phyloP scores from a whole-genome alignment of 192 early-diverging fungal genomes.

The Backusella tarrabulga region DNA sequence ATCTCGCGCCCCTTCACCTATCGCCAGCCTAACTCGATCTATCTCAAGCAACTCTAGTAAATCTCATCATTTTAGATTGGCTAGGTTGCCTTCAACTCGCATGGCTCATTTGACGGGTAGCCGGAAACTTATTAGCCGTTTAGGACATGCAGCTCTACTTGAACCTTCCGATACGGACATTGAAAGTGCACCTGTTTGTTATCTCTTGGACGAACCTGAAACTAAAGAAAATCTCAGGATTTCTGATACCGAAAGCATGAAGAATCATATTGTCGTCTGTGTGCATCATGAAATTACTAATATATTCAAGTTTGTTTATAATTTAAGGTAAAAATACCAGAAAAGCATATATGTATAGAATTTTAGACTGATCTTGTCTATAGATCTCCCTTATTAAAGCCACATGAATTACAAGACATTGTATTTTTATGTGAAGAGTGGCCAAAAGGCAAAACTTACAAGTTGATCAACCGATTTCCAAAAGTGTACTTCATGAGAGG shows the following conservation, averaged over 20 bases:
- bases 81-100: constrained; percentile 13
- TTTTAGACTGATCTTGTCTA: not conserved
- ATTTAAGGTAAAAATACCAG: constrained; percentile 14
- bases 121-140: constrained; percentile 15
- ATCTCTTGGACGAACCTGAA: constrained; percentile 21
- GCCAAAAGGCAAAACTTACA: constrained; percentile 39
- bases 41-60: not conserved
- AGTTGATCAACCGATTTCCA: constrained; percentile 43
- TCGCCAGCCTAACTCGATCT: not conserved
- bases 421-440: constrained; percentile 39
- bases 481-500: constrained; percentile 48
- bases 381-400: constrained; percentile 39
- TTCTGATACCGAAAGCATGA: constrained; percentile 18
- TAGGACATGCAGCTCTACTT: not conserved
- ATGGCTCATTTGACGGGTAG: constrained; percentile 27
- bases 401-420: constrained; percentile 46
- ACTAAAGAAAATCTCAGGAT: constrained; percentile 23
- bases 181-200: constrained; percentile 12
- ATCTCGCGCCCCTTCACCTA: not conserved
- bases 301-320: constrained; percentile 36
- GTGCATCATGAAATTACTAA: constrained; percentile 36
- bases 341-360: not conserved
- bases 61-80: constrained; percentile 9
- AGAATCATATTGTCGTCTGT: constrained; percentile 46
- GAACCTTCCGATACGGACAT: constrained; percentile 6